Evolutionary conservation across 257 asterid genomes (phyloP), one percentile per base, ranked within the genome.

Genomic region (Solanum rostratum): DNA sequence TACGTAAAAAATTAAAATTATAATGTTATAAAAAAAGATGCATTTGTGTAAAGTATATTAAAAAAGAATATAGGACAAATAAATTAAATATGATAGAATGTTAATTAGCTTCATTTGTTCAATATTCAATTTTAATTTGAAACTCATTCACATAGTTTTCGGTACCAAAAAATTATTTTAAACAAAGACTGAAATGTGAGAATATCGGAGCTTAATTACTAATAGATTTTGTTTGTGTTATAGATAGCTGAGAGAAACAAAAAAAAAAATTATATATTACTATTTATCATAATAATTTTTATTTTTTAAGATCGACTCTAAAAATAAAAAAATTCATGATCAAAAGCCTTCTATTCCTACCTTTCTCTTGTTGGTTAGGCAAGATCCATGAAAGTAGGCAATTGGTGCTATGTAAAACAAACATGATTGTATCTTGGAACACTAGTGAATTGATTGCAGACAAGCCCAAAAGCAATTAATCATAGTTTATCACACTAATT

Each of bases 401-500:
- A 14, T 52, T 63, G 83, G 86, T 82, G 86, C 71, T 85, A 60
- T 50, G 15, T 57, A 74, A 74, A 24, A 29, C 15, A 76, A 53
- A 22, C 10, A 71, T 66, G 53, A 84, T 49, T 80, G 41, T 14
- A 16, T 19, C 79, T 62, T 63, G 3, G n/a, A 39, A 22, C 49
- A 11, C 39, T 19, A 65, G 19, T 79, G 19, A 50, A 41, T 41
- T 81, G 46, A 49, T 81, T 63, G 49, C 52, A 43, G 69, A 79
- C 57, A 69, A 69, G 74, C 82, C 15, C 1, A 69, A 85, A 87
- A 87, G 85, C 79, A 55, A 60, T 46, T 78, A 79, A 82, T 85
- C 65, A 82, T 85, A 19, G 85, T 45, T 82, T 85, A 15, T 59
- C 39, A 79, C 69, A 59, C 65, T 68, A 60, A 76, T 74, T 62